phyloP scores from a whole-genome alignment of 2,329 filamentous ascomycete species.

The Exophiala oligosperma region DNA sequence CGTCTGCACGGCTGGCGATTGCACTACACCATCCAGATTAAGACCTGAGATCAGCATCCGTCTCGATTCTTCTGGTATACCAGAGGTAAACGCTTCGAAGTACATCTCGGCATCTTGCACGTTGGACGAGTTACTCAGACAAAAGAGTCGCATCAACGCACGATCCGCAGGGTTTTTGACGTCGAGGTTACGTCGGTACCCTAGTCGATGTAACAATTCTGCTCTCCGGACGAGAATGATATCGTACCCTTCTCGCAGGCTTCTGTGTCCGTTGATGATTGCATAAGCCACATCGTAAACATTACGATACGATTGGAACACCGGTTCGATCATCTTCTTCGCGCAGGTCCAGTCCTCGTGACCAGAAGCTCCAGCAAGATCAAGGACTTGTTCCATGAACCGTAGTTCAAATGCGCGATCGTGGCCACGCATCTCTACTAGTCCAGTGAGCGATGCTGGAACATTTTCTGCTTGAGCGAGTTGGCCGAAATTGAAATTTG shows the following conservation, averaged over 20 bases:
- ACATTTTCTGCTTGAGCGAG: slow-evolving; percentile 41
- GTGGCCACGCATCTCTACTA: slow-evolving; percentile 31
- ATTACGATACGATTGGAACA: slow-evolving; percentile 33
- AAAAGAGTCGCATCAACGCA: slow-evolving; percentile 38
- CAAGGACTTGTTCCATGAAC: slow-evolving; percentile 40
- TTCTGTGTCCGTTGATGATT: slow-evolving; percentile 28
- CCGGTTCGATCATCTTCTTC: slow-evolving; percentile 34
- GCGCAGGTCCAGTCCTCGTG: slow-evolving; percentile 29
- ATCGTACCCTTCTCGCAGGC: slow-evolving; percentile 35
- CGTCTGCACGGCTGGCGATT: slow-evolving; percentile 35
- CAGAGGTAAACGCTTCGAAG: slow-evolving; percentile 27
- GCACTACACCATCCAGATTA: slow-evolving; percentile 35
- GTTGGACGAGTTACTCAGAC: slow-evolving; percentile 35
- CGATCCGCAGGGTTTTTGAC: slow-evolving; percentile 27
- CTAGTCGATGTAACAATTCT: slow-evolving; percentile 26
- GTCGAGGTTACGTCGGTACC: slow-evolving; percentile 31
- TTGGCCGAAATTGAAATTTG: slow-evolving; percentile 40
- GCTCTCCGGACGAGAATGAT: slow-evolving; percentile 32
- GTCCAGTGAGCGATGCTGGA: slow-evolving; percentile 31
- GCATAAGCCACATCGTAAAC: slow-evolving; percentile 31
- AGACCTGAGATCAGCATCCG: slow-evolving; percentile 32
- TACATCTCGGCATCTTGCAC: slow-evolving; percentile 32
- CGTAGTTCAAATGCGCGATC: slow-evolving; percentile 35
- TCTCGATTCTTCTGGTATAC: slow-evolving; percentile 23
- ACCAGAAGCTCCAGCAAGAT: slow-evolving; percentile 39